These are phyloP conservation scores for Fraxinus americana DNA, from an alignment of 257 asterid genomes.

Conservation along the genomic window DNA sequence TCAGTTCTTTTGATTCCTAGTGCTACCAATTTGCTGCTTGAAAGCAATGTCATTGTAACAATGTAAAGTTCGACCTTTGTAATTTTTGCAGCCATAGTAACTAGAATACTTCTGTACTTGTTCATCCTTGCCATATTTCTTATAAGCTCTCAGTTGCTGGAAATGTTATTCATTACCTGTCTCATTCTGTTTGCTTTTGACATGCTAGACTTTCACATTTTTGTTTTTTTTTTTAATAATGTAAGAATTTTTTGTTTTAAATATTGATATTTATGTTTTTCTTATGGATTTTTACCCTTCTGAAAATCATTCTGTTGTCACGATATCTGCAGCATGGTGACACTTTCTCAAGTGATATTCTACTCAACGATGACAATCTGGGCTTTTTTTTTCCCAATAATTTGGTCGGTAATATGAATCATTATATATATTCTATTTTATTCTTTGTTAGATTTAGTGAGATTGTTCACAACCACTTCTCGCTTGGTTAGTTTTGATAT, in stretches of 20 bases:
- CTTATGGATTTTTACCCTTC: background rate
- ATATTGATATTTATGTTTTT: no score
- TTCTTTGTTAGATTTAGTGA: background rate
- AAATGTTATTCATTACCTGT: background rate
- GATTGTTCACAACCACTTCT: background rate
- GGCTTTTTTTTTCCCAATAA: background rate
- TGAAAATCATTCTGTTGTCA: background rate
- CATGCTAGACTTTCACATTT: background rate
- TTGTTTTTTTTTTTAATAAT: no score
- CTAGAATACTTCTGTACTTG: background rate
- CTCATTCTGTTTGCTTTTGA: background rate
- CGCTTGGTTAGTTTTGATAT: background rate
- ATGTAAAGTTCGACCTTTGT: slow-evolving; percentile 18
- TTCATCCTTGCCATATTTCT: background rate
- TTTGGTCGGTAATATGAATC: background rate
- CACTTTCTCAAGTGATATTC: background rate
- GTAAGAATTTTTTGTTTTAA: no score
- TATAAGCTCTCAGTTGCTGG: background rate
- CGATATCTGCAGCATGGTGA: no score
- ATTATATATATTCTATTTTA: no score
- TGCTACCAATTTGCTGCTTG: background rate
- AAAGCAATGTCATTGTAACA: slow-evolving; percentile 21
- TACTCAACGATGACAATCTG: no score
- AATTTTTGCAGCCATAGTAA: background rate
- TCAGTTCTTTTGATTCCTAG: background rate